Percentiles rank a stretch among this genome's conserved stretches.
Conservation (phyloP, 75 land plant species). For the Pinus albicaulis region DNA sequence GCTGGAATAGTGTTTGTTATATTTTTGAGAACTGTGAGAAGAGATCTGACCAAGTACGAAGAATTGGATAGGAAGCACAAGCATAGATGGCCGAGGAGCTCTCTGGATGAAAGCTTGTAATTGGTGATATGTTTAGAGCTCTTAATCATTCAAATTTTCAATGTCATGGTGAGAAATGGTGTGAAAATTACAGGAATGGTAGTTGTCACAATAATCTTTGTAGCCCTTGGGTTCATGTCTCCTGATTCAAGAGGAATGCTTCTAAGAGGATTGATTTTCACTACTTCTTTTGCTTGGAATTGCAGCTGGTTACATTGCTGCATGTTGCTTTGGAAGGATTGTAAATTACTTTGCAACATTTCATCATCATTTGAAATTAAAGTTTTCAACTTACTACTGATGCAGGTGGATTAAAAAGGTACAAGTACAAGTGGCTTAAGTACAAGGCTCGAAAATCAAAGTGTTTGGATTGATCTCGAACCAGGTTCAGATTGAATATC, state of each 20-base stretch:
- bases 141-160: conserved; percentile 56
- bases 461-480: too few species aligned
- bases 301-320: conserved; percentile 74
- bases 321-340: too few species aligned
- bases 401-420: too few species aligned
- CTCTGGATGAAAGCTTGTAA: conserved; percentile 91
- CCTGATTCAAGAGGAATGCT: conserved; percentile 92
- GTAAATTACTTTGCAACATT: too few species aligned
- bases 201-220: conserved; percentile 76
- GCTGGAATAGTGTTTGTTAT: conserved; percentile 94
- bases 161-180: conserved; percentile 83
- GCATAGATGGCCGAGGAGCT: conserved; percentile 95
- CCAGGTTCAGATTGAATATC: too few species aligned
- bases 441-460: too few species aligned
- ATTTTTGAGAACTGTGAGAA: conserved; percentile 72
- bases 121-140: conserved; percentile 85
- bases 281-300: conserved; percentile 80
- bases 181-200: conserved; percentile 88
- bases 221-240: conserved; percentile 93
- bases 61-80: conserved; percentile 88
- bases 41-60: conserved; percentile 86
- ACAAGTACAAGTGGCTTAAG: too few species aligned
- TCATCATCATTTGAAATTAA: too few species aligned
- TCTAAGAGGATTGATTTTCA: conserved; percentile 74
- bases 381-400: too few species aligned